phyloP scores from a whole-genome alignment of 805 yeast genomes.

The Teunomyces atbi region DNA sequence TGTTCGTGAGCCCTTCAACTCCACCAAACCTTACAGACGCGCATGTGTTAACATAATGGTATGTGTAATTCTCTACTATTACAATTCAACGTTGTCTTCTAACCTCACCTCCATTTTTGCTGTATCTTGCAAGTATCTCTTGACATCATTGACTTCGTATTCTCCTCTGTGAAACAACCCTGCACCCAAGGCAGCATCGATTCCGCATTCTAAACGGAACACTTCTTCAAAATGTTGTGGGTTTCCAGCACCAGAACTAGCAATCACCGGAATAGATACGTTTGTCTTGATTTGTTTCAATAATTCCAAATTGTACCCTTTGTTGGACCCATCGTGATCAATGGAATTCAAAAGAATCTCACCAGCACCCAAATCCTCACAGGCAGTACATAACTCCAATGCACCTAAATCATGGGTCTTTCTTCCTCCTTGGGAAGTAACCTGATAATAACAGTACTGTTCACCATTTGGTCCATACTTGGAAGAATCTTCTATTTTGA shows the following conservation, averaged over 20 bases:
- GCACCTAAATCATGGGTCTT: slow-evolving; percentile 86
- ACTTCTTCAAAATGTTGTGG: slow-evolving; percentile 91
- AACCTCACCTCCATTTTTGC: slow-evolving; percentile 64
- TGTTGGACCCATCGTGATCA: slow-evolving; percentile 94
- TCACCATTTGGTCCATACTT: slow-evolving; percentile 83
- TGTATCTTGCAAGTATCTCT: slow-evolving; percentile 54
- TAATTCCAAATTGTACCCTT: slow-evolving; percentile 89
- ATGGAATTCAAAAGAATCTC: slow-evolving; percentile 91
- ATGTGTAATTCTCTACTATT: slow-evolving; percentile 1
- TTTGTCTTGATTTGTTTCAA: slow-evolving; percentile 72
- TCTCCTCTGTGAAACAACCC: slow-evolving; percentile 98
- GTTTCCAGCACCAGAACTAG: slow-evolving; percentile 95
- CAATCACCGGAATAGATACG: slow-evolving; percentile 89
- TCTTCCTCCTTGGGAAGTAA: slow-evolving; percentile 96
- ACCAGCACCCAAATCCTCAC: slow-evolving; percentile 94
- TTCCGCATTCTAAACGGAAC: slow-evolving; percentile 65
- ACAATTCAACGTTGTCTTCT: slow-evolving; percentile 38
- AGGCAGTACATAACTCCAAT: slow-evolving; percentile 79
- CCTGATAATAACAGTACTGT: slow-evolving; percentile 87
- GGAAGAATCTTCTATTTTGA: slow-evolving; percentile 53
- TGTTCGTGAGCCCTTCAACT: background rate
- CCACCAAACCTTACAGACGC: too few relatives aligned
- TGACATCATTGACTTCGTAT: slow-evolving; percentile 82
- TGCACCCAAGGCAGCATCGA: slow-evolving; percentile 98
- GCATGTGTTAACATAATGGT: background rate